Evolutionary conservation across 192 early-diverging fungal genomes (phyloP).

Genomic region (Physocladia obscura): DNA sequence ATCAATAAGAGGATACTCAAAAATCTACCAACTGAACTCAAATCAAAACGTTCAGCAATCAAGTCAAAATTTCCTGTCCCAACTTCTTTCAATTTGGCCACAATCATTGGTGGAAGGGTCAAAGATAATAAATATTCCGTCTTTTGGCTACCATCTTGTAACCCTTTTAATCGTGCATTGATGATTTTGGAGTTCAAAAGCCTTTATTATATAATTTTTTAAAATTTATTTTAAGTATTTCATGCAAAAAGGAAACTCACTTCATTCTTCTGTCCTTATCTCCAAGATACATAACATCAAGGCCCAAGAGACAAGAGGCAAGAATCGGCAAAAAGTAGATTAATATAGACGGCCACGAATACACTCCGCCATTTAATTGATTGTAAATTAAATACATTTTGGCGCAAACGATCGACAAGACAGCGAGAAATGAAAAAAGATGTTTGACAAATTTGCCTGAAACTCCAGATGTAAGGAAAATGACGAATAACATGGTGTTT

Average conservation of each 20-base stretch:
- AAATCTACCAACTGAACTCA: too few species aligned
- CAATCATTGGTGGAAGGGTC: conserved; percentile 44
- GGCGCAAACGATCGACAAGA: not conserved
- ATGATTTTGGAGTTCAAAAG: conserved; percentile 46
- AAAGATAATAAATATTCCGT: conserved; percentile 49
- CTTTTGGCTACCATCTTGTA: conserved; percentile 39
- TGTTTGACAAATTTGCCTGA: conserved; percentile 20
- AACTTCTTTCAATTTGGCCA: conserved; percentile 43
- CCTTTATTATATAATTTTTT: not conserved
- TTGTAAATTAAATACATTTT: conserved; percentile 9
- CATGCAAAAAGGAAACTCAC: too few species aligned
- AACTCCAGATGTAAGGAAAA: conserved; percentile 26
- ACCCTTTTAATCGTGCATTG: conserved; percentile 35
- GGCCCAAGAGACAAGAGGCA: not conserved
- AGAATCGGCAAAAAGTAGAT: conserved; percentile 27
- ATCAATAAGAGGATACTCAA: too few species aligned
- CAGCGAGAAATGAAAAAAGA: not conserved
- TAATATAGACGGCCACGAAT: not conserved
- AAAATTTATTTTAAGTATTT: too few species aligned
- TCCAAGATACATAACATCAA: conserved; percentile 5
- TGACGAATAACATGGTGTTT: not conserved
- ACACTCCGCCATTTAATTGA: not conserved
- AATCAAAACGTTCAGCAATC: conserved; percentile 43
- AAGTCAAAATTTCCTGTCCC: conserved; percentile 45
- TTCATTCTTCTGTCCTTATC: conserved; percentile 29